Percentiles rank a stretch among this genome's conserved stretches.
Conservation (phyloP, 202 grass and related monocot genomes). For the Setaria viridis region DNA sequence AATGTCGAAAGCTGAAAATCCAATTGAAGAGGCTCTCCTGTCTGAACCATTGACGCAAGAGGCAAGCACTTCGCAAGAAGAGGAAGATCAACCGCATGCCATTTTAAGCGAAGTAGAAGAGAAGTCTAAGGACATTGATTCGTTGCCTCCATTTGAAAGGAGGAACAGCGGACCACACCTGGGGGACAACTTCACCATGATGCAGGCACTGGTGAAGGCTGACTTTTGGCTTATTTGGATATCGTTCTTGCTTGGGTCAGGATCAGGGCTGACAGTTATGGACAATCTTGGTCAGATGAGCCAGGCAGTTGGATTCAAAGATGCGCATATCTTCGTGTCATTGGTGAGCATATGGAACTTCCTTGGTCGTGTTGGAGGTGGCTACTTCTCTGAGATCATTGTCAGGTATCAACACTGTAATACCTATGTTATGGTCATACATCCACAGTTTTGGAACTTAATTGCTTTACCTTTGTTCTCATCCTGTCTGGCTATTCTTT, state of each 20-base stretch:
- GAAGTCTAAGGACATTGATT: conserved; percentile 57
- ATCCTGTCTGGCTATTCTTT: conserved; percentile 24
- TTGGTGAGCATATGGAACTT: conserved; percentile 95
- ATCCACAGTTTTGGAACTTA: background rate
- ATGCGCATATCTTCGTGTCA: conserved; percentile 69
- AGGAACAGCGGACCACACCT: conserved; percentile 59
- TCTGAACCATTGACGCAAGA: conserved; percentile 50
- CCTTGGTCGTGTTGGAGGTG: conserved; percentile 47
- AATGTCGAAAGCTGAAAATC: conserved; percentile 37
- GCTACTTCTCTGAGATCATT: conserved; percentile 63
- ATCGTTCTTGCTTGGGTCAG: conserved; percentile 76
- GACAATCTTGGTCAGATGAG: conserved; percentile 96
- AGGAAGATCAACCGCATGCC: conserved; percentile 47
- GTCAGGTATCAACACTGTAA: background rate
- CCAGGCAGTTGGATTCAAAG: conserved; percentile 69
- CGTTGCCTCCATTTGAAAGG: conserved; percentile 58
- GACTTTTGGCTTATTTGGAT: conserved; percentile 92
- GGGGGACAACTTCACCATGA: conserved; percentile 89
- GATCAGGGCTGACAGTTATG: conserved; percentile 84
- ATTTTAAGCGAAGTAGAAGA: conserved; percentile 74
- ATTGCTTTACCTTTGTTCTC: background rate
- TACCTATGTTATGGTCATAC: background rate
- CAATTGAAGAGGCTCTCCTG: conserved; percentile 57
- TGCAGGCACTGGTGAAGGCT: conserved; percentile 70
- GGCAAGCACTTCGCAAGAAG: conserved; percentile 52